These are phyloP conservation scores for Primulina huaijiensis DNA, from an alignment of 257 asterid genomes.

Conservation along the genomic window DNA sequence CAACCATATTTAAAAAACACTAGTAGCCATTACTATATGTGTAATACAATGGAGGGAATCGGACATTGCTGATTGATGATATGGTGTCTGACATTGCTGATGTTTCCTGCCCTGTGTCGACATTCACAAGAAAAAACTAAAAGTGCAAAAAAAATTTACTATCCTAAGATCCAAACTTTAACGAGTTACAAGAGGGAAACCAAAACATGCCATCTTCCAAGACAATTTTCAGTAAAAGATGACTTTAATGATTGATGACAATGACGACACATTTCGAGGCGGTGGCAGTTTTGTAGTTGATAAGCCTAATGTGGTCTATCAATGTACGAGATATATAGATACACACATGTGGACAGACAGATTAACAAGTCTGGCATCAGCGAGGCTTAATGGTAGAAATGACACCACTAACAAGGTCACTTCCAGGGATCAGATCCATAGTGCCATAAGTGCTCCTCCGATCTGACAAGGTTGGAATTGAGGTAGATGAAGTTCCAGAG, in stretches of 20 bases:
- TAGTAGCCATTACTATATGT: too few species aligned
- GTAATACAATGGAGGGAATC: too few species aligned
- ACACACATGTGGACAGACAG: neutral
- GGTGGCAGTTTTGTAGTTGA: too few species aligned
- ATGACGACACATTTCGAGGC: too few species aligned
- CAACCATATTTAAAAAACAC: too few species aligned
- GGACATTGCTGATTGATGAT: too few species aligned
- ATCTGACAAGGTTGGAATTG: slow-evolving; percentile 34
- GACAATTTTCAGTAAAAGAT: too few species aligned
- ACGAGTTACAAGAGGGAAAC: neutral
- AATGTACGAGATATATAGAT: too few species aligned
- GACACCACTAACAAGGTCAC: slow-evolving; percentile 63
- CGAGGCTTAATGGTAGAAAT: slow-evolving; percentile 53
- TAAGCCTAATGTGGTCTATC: too few species aligned
- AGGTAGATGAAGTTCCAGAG: slow-evolving; percentile 36
- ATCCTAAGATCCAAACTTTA: neutral
- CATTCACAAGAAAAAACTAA: neutral
- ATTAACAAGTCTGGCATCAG: slow-evolving; percentile 20
- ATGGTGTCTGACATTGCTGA: neutral
- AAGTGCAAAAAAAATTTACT: too few species aligned
- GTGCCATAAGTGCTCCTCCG: slow-evolving; percentile 42
- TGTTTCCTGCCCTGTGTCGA: neutral
- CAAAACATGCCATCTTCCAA: too few species aligned
- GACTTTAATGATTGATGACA: too few species aligned
- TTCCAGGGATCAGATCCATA: slow-evolving; percentile 37